These are phyloP conservation scores for Penicillium glabrum DNA, from an alignment of 2,329 filamentous ascomycete genomes.

Conservation along the genomic window DNA sequence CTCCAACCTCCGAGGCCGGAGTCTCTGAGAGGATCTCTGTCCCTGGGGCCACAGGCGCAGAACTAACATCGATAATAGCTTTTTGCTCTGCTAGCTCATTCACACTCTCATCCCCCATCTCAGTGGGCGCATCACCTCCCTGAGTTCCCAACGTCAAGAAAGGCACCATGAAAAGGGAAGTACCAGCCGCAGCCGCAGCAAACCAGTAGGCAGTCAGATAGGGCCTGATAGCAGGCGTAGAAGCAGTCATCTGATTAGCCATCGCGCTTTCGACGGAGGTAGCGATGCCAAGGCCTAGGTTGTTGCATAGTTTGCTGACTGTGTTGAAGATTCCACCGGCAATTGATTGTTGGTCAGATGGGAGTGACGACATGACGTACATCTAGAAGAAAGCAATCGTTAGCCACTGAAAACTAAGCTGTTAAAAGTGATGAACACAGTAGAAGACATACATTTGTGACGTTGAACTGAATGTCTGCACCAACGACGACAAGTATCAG, in stretches of 20 bases:
- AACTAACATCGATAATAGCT: not conserved
- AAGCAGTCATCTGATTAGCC: conserved; percentile 14
- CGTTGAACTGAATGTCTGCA: conserved; percentile 69
- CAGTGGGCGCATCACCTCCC: conserved; percentile 12
- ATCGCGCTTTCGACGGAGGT: conserved; percentile 41
- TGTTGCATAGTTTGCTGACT: conserved; percentile 59
- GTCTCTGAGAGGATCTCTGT: not conserved
- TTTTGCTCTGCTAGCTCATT: not conserved
- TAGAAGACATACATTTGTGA: conserved; percentile 58
- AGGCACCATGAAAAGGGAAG: conserved; percentile 28
- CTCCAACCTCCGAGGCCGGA: not conserved
- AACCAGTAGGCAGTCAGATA: conserved; percentile 34
- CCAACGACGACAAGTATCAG: conserved; percentile 63
- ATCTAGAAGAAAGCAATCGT: conserved; percentile 46
- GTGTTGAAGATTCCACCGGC: conserved; percentile 70
- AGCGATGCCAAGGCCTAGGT: conserved; percentile 61
- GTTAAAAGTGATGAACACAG: not conserved
- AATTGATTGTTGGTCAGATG: conserved; percentile 62
- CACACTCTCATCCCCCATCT: not conserved
- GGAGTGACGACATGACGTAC: conserved; percentile 68
- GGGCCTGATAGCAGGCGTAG: conserved; percentile 22
- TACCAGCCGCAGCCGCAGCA: conserved; percentile 25
- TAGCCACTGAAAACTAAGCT: not conserved
- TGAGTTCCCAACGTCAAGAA: conserved; percentile 32
- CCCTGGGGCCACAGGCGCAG: not conserved